These are phyloP conservation scores for Talaromyces sp. DNA, from an alignment of 2,329 filamentous ascomycete species.

Conservation along the genomic window DNA sequence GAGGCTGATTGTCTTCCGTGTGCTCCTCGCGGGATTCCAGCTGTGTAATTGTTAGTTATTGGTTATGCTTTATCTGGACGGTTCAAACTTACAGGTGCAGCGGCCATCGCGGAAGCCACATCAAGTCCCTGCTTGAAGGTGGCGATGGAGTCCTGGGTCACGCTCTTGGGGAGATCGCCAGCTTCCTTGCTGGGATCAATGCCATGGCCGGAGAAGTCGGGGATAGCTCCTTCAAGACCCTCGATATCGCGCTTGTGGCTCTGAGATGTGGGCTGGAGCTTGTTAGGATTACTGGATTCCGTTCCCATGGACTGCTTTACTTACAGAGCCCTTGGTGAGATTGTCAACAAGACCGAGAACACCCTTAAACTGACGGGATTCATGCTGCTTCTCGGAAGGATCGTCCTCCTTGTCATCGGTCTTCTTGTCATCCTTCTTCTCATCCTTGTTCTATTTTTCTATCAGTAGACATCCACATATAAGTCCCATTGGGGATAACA, in stretches of 20 bases:
- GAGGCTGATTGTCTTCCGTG: not conserved
- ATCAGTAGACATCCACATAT: not conserved
- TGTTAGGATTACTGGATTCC: not conserved
- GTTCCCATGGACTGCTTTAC: not conserved
- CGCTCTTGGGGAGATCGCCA: not conserved
- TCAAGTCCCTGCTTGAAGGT: not conserved
- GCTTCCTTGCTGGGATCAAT: too few relatives aligned
- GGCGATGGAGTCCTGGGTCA: not conserved
- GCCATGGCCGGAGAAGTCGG: too few relatives aligned
- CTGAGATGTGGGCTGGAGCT: constrained; percentile 6
- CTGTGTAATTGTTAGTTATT: not conserved
- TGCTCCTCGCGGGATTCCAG: not conserved
- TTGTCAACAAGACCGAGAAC: constrained; percentile 10
- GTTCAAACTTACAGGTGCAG: not conserved
- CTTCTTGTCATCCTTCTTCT: not conserved
- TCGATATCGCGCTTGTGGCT: constrained; percentile 12
- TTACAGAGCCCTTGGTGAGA: constrained; percentile 18
- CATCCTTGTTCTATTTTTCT: not conserved
- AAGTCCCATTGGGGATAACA: not conserved
- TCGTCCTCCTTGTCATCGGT: not conserved
- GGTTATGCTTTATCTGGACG: not conserved
- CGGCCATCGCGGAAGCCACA: not conserved
- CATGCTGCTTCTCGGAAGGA: not conserved
- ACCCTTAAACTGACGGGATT: constrained; percentile 7
- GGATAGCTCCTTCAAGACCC: not conserved